Conservation (phyloP, 306 rosid genomes). For the Rosa lucieae region DNA sequence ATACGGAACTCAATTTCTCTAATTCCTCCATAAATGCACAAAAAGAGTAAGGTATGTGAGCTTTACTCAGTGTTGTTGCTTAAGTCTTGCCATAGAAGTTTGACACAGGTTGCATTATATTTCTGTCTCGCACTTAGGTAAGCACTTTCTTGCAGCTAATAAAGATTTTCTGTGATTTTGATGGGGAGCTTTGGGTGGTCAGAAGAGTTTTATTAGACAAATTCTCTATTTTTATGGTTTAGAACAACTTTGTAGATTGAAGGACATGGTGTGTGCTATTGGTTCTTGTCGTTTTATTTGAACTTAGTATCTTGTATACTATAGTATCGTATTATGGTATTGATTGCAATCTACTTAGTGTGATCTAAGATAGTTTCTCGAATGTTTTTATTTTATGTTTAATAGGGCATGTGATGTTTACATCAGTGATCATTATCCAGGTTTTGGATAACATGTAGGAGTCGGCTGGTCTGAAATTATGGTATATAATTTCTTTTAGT, state of each 20-base stretch:
- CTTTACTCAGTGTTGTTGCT: slow-evolving; percentile 29
- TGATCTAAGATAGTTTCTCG: slow-evolving; percentile 3
- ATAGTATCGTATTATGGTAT: slow-evolving; percentile 17
- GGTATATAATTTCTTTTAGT: neutral
- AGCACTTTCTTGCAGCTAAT: slow-evolving; percentile 37
- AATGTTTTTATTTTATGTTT: neutral
- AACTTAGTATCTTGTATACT: slow-evolving; percentile 27
- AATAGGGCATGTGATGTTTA: neutral
- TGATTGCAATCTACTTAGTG: slow-evolving; percentile 22
- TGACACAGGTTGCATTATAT: slow-evolving; percentile 45
- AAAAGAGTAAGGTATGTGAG: no score
- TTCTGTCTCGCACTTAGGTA: slow-evolving; percentile 35
- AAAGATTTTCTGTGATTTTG: slow-evolving; percentile 26
- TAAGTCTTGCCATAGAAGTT: slow-evolving; percentile 46
- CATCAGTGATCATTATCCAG: neutral
- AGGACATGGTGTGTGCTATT: slow-evolving; percentile 22
- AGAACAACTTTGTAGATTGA: slow-evolving; percentile 31
- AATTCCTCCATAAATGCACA: no score
- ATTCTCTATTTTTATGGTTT: slow-evolving; percentile 26
- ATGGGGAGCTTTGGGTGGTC: slow-evolving; percentile 32
- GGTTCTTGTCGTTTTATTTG: slow-evolving; percentile 27
- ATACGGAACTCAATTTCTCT: no score
- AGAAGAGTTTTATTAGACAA: slow-evolving; percentile 36
- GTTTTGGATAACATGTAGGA: neutral
- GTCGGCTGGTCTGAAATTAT: neutral